These are phyloP conservation scores for Biscutella laevigata DNA, from an alignment of 441 rosid species.

Conservation along the genomic window DNA sequence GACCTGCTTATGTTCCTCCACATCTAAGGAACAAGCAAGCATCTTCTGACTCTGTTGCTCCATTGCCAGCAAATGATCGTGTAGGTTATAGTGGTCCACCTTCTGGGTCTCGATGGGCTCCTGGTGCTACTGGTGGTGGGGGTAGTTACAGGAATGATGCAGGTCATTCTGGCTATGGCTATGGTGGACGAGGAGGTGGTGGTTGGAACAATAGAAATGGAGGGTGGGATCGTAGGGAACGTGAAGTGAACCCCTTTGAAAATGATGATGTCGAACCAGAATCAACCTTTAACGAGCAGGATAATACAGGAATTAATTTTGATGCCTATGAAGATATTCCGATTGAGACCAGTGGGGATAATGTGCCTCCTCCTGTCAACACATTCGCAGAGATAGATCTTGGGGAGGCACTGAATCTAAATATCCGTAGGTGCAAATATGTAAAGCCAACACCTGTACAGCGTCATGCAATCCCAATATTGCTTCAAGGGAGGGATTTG, in stretches of 20 bases:
- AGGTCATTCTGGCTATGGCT: constrained; percentile 27
- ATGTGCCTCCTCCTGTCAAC: constrained; percentile 48
- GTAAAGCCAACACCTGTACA: constrained; percentile 56
- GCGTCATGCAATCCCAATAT: constrained; percentile 50
- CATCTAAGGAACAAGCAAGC: constrained; percentile 45
- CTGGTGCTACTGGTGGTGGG: constrained; percentile 16
- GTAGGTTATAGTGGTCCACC: constrained; percentile 23
- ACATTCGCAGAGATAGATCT: constrained; percentile 54
- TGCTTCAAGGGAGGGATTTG: constrained; percentile 43
- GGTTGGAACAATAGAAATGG: constrained; percentile 42
- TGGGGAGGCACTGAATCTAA: constrained; percentile 41
- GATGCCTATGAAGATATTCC: constrained; percentile 63
- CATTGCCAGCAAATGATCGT: constrained; percentile 23
- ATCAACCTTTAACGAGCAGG: constrained; percentile 26
- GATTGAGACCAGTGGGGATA: constrained; percentile 50
- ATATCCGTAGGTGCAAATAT: constrained; percentile 55
- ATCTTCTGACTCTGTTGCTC: constrained; percentile 29
- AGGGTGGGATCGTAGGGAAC: constrained; percentile 41
- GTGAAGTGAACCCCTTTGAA: constrained; percentile 48
- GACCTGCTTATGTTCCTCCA: constrained; percentile 43
- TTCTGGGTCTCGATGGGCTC: constrained; percentile 32
- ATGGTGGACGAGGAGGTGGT: constrained; percentile 27
- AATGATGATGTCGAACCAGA: constrained; percentile 24
- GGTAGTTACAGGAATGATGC: too few relatives aligned
- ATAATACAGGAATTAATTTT: constrained; percentile 46